Evolutionary conservation across 2,329 filamentous ascomycete species (phyloP), one percentile per base, ranked within the genome.

Genomic region (Diaporthe sp.): DNA sequence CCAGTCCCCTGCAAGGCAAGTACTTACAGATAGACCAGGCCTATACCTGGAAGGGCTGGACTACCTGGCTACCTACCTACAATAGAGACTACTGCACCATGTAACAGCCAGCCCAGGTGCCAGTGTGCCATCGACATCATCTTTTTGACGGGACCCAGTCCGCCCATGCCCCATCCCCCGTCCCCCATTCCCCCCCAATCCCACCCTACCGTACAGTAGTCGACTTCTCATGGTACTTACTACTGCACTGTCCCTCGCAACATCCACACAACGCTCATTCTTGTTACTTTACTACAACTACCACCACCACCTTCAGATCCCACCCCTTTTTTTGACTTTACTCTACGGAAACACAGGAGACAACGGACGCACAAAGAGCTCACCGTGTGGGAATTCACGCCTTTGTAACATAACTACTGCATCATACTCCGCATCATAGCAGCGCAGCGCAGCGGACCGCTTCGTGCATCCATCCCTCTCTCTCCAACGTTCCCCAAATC

Each of bases 401-500:
- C 65, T 70, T 42, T 42, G 46, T 73, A 31, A 55, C 57, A 25
- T 62, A 44, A 44, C 60, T 65, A 51, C 34, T 62, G 34, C 71
- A 55, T 51, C 58, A 25, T 49, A 44, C 71, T 44, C 39, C 65
- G 49, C 65, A 70, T 70, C 49, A 70, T 13, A 12, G 65, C 65
- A 70, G 46, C n/a, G 49, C 34, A 55, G 19, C 12, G 31, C 62
- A 53, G 22, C 49, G 49, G n/a, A 42, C 2, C 46, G 31, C 49
- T 55, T 53, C 65, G 65, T 65, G 71, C 58, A 62, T 39, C 71
- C 44, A 73, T 44, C 71, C 44, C 49, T 70, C 71, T 70, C 71
- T 65, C 71, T 73, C 71, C 71, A 73, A 73, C 31, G 44, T 73
- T 65, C 71, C 44, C 71, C 57, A 73, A 73, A 62, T 73, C 31